Evolutionary conservation across 2,329 filamentous ascomycete genomes (phyloP), one percentile per base, ranked within the genome.

Genomic region (Xylariaceae sp.): DNA sequence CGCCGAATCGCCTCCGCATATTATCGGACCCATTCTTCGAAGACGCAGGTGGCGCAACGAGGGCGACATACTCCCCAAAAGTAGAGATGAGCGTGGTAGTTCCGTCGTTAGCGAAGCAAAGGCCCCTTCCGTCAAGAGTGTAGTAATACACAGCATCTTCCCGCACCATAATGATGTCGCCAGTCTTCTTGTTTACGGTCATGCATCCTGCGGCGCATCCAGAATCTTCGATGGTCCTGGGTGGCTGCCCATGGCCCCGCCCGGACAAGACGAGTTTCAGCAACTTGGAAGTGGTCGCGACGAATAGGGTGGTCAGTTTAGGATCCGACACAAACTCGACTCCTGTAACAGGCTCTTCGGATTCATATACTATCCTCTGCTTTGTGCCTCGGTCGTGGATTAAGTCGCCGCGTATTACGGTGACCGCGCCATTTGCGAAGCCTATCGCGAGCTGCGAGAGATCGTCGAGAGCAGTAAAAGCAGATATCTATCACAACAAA

Each of bases 91-190:
- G 80, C 67, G 87, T 92, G 76, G 99, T 99, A 5, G 89, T 86
- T 4, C 90, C 89, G 72, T 99, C 93, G 71, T 95, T 97, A 0
- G 92, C 92, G 74, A 90, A 92, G 47, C 91, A 93, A 0, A 91
- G 88, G 0, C 92, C 92, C 60, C 92, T 85, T 0, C 93, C 93
- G 60, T 94, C 89, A 0, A 88, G 77, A 0, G 88, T 89, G 74
- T 97, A 99, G 60, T 90, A 92, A 75, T 97, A 97, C 56, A 99
- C 88, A 6, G 93, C 94, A 81, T 99, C 95, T 67, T 97, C 91
- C 62, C 94, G 82, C 0, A 88, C 94, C n/a, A 99, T 88, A 2
- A 99, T 84, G 17, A 99, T 87, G 65, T 97, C 90, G 4, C 89
- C 90, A 0, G 86, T 89, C 62, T 83, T 82, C 62, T 83, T 85